phyloP scores from a whole-genome alignment of 176 grass and related monocot species.

The Triticum urartu region DNA sequence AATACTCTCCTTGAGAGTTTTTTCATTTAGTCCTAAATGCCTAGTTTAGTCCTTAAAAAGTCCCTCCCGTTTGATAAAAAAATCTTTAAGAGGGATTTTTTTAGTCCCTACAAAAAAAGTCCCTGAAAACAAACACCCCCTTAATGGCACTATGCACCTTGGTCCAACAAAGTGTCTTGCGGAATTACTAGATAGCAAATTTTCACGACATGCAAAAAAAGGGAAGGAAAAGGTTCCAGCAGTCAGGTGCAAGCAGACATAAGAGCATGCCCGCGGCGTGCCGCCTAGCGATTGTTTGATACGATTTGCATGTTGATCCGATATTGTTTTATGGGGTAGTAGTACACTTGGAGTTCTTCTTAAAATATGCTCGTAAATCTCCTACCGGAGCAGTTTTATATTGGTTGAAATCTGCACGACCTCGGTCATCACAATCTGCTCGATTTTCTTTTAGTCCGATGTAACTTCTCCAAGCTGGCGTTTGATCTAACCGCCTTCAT shows the following conservation, averaged over 20 bases:
- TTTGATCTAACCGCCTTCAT: neutral
- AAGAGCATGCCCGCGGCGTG: neutral
- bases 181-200: no score
- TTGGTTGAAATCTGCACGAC: constrained; percentile 19
- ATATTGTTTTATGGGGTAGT: neutral
- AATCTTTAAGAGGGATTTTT: no score
- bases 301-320: neutral
- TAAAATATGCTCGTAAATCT: neutral
- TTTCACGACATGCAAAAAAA: neutral
- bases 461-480: neutral
- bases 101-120: no score
- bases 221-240: neutral
- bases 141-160: neutral
- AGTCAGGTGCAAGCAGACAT: no score
- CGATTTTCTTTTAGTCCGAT: constrained; percentile 6
- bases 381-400: neutral
- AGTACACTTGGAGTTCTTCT: neutral
- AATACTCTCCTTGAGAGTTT: no score
- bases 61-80: no score
- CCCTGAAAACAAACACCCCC: no score
- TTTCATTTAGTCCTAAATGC: no score
- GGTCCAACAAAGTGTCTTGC: neutral
- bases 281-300: neutral
- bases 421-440: constrained; percentile 29
- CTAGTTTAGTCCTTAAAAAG: no score